Base-by-base conservation (phyloP, 805 yeast species). In the Hanseniaspora thailandica region DNA sequence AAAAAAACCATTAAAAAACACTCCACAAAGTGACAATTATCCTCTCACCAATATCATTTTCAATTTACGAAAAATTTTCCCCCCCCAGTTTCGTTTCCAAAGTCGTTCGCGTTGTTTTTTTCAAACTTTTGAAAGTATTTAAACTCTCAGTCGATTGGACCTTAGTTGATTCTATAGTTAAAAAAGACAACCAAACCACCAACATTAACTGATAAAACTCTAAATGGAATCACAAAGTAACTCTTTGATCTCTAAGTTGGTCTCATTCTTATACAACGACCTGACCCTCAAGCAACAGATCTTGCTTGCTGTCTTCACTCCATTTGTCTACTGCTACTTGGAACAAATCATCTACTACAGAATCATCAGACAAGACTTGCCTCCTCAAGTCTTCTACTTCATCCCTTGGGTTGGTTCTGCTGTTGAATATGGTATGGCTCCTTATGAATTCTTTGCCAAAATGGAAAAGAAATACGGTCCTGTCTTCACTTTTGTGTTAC, bases 331-430 rank as follows among this genome's bases (percentile, higher is more conserved):
- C 69, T 77, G 79, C 59, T 63, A 82, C 33, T 61, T 74, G 23
- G 83, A 82, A 82, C 93, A 84, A 67, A 68, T 82, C 2, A 61
- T 77, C 13, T 82, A 82, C 66, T 79, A 86, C n/a, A 30, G 44
- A 39, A 26, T 50, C 20, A 66, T 84, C 48, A 75, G 90, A 68
- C 80, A 71, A 54, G 95, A 87, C 68, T 74, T 95, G 54, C 95
- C 80, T 10, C 98, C 98, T 3, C 65, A 90, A 59, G 97, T 87
- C 2, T 86, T 85, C 63, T 82, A 93, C 71, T 82, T 88, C 84
- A 73, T 93, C 56, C 98, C 98, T 30, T 88, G 97, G 95, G 72
- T 90, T 44, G 98, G 98, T 45, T 82, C 93, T 35, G 94, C 97
- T 38, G 77, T 85, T 41, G 70, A 77, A 5, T 93, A 87, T 63